Percentiles rank a stretch among this genome's conserved stretches.
Evolutionary conservation across 495 filamentous ascomycete genomes (phyloP).

Genomic region (Aspergillus carlsbadensis): DNA sequence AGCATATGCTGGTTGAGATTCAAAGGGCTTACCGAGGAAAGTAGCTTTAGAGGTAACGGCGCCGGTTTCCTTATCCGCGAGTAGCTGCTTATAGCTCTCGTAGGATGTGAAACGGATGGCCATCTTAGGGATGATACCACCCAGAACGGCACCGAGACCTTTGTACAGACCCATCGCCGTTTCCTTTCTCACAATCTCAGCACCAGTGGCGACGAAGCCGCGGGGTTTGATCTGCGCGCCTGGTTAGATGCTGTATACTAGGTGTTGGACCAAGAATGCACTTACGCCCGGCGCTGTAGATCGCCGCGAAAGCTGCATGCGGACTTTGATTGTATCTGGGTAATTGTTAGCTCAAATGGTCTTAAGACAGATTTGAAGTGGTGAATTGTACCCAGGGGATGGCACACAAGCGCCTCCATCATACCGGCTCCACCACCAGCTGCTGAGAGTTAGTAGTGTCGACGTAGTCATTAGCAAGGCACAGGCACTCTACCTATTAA

Average conservation of each 20-base stretch:
- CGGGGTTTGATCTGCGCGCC: conserved; percentile 63
- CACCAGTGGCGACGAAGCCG: conserved; percentile 84
- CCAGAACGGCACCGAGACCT: conserved; percentile 91
- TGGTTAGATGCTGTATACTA: conserved; percentile 21
- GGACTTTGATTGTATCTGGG: conserved; percentile 94
- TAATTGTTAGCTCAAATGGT: conserved; percentile 20
- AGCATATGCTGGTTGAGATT: background rate
- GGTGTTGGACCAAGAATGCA: background rate
- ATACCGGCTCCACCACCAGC: conserved; percentile 97
- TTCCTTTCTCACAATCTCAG: conserved; percentile 84
- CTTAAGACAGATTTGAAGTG: background rate
- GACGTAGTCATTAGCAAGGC: background rate
- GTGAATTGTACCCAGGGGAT: conserved; percentile 72
- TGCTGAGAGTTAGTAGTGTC: conserved; percentile 35
- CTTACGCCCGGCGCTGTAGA: conserved; percentile 76
- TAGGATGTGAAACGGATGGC: conserved; percentile 98
- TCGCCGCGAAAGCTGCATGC: conserved; percentile 95
- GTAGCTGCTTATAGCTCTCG: conserved; percentile 85
- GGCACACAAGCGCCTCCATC: conserved; percentile 98
- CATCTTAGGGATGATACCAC: conserved; percentile 99
- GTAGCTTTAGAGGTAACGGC: conserved; percentile 69
- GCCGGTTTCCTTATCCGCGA: conserved; percentile 70
- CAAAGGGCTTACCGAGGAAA: conserved; percentile 65
- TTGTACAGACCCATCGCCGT: conserved; percentile 94
- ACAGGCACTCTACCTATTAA: conserved; percentile 68